A percentile compares a stretch with the other conserved stretches of the same genome.
Conservation (phyloP, 257 asterid genomes). For the Thymus quinquecostatus region DNA sequence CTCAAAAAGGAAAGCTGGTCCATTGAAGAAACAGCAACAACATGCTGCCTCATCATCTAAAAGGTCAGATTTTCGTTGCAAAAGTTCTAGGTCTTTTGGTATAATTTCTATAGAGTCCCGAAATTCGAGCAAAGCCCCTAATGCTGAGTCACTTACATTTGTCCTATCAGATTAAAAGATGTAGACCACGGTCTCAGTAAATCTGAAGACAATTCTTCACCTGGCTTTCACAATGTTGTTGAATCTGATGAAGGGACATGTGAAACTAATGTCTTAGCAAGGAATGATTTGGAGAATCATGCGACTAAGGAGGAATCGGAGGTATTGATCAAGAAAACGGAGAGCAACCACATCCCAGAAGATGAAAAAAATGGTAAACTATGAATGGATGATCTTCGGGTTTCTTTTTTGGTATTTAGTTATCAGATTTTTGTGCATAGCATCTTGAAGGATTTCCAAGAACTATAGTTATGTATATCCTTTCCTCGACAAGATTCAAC, state of each 20-base stretch:
- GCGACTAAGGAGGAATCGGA: conserved; percentile 24
- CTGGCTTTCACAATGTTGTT: conserved; percentile 1
- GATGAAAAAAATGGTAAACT: conserved; percentile 14
- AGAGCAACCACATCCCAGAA: conserved; percentile 22
- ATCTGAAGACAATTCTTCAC: conserved; percentile 33
- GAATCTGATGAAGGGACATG: conserved; percentile 14
- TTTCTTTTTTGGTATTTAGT: neutral
- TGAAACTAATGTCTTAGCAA: conserved; percentile 14
- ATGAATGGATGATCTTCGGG: neutral
- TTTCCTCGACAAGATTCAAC: neutral
- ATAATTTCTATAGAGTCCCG: neutral
- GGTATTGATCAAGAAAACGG: conserved; percentile 17
- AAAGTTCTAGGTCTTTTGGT: neutral
- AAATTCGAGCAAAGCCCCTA: neutral
- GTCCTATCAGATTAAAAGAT: conserved; percentile 37
- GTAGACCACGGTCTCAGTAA: conserved; percentile 16
- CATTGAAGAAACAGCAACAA: conserved; percentile 25
- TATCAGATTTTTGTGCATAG: neutral
- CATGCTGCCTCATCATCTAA: conserved; percentile 36
- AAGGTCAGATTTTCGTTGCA: conserved; percentile 37
- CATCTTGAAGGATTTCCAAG: neutral
- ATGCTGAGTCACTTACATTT: conserved; percentile 3
- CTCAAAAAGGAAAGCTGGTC: conserved; percentile 33
- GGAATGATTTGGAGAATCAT: conserved; percentile 24
- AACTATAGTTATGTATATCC: neutral